phyloP scores from a whole-genome alignment of 352 stramenopile genomes.

The Phytophthora pini region DNA sequence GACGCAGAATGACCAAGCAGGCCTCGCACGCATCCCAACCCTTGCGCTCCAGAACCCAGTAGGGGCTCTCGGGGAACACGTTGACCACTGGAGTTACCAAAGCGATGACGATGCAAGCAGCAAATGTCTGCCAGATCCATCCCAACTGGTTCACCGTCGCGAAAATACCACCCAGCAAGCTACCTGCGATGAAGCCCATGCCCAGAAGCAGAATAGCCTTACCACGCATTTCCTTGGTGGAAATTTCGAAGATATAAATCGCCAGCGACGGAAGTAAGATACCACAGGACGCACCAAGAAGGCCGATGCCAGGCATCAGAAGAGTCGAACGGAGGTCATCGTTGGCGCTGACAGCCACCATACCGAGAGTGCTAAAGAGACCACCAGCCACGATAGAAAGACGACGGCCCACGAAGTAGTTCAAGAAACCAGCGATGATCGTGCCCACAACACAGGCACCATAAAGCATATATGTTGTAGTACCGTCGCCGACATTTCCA shows the following conservation, averaged over 20 bases:
- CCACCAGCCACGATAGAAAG: slow-evolving; percentile 68
- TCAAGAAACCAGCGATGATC: slow-evolving; percentile 58
- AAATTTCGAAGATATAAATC: slow-evolving; percentile 86
- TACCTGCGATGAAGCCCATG: slow-evolving; percentile 67
- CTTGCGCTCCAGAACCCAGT: slow-evolving; percentile 76
- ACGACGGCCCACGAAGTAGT: slow-evolving; percentile 69
- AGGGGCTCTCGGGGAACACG: slow-evolving; percentile 80
- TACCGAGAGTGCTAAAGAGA: slow-evolving; percentile 68
- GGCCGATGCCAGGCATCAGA: slow-evolving; percentile 62
- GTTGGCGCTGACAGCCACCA: slow-evolving; percentile 69
- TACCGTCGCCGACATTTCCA: slow-evolving; percentile 64
- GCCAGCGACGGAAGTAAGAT: slow-evolving; percentile 73
- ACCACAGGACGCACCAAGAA: slow-evolving; percentile 66
- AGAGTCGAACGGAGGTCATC: slow-evolving; percentile 50
- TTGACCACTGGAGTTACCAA: slow-evolving; percentile 74
- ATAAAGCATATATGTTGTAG: slow-evolving; percentile 65
- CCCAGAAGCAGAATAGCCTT: slow-evolving; percentile 75
- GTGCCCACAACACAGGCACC: slow-evolving; percentile 53
- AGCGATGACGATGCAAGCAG: slow-evolving; percentile 65
- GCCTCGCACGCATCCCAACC: slow-evolving; percentile 75
- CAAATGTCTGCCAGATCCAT: slow-evolving; percentile 84
- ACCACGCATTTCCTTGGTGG: slow-evolving; percentile 76
- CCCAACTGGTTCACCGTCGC: slow-evolving; percentile 64
- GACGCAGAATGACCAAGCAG: slow-evolving; percentile 66
- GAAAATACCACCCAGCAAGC: slow-evolving; percentile 61